phyloP scores from a whole-genome alignment of 345 rosid species.

The Heritiera littoralis region DNA sequence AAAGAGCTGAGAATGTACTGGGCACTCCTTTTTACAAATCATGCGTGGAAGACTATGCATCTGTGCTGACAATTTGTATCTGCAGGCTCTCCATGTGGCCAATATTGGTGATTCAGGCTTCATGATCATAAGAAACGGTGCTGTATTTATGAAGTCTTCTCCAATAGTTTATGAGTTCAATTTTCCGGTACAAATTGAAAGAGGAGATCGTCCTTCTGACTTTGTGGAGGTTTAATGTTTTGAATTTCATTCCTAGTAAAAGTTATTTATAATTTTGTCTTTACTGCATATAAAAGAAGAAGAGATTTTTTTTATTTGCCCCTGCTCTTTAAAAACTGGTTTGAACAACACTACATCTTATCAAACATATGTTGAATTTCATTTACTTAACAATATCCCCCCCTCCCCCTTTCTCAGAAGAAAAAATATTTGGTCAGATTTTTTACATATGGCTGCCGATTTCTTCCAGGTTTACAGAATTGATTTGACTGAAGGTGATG shows the following conservation, averaged over 20 bases:
- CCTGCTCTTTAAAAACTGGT: neutral
- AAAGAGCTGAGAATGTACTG: slow-evolving; percentile 10
- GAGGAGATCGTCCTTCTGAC: slow-evolving; percentile 48
- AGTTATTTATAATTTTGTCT: neutral
- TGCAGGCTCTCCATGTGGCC: slow-evolving; percentile 68
- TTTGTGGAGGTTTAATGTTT: slow-evolving; percentile 52
- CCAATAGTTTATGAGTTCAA: slow-evolving; percentile 64
- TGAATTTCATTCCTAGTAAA: neutral
- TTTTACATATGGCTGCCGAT: neutral
- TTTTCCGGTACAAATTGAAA: slow-evolving; percentile 59
- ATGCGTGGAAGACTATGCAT: slow-evolving; percentile 7
- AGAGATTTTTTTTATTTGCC: neutral
- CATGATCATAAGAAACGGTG: slow-evolving; percentile 57
- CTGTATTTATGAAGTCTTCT: slow-evolving; percentile 52
- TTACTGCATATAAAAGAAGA: neutral
- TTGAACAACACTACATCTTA: neutral
- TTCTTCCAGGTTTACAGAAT: slow-evolving; percentile 54
- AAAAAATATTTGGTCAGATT: neutral
- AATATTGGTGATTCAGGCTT: slow-evolving; percentile 80
- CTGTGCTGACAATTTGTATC: slow-evolving; percentile 6
- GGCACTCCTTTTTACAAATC: neutral
- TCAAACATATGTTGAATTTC: slow-evolving; percentile 1
- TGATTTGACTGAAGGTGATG: slow-evolving; percentile 59
- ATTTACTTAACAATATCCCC: neutral
- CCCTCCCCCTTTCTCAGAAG: neutral